phyloP scores from a whole-genome alignment of 1,284 basidiomycete genomes.

The Fistulinella cinereoalba region DNA sequence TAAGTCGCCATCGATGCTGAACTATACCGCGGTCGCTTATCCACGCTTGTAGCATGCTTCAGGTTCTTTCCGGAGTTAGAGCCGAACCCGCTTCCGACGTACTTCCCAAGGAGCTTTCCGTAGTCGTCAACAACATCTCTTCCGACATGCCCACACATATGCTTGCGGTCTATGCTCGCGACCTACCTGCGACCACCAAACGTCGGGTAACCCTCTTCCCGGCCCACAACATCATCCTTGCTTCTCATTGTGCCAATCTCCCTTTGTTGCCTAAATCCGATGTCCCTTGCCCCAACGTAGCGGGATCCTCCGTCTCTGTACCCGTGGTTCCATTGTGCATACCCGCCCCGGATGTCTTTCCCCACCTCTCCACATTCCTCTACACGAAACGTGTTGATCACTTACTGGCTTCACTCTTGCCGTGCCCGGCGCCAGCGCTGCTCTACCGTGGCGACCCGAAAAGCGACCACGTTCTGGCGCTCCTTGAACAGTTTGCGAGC shows the following conservation, averaged over 20 bases:
- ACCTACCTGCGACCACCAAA: constrained; percentile 24
- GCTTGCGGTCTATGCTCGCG: constrained; percentile 45
- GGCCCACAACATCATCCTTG: constrained; percentile 54
- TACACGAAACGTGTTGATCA: constrained; percentile 44
- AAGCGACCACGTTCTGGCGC: constrained; percentile 7
- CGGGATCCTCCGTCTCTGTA: constrained; percentile 32
- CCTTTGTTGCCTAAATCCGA: constrained; percentile 36
- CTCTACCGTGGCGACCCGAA: constrained; percentile 20
- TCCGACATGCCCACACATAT: constrained; percentile 52
- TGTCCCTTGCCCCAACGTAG: constrained; percentile 19
- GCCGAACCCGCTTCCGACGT: constrained; percentile 21
- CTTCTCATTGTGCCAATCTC: constrained; percentile 51
- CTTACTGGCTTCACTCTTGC: constrained; percentile 42
- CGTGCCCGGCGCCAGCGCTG: constrained; percentile 18
- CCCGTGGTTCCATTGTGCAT: constrained; percentile 49
- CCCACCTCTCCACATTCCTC: constrained; percentile 48
- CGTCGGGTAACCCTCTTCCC: constrained; percentile 50
- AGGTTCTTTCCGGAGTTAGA: constrained; percentile 29
- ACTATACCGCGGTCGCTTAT: constrained; percentile 11
- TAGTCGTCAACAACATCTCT: constrained; percentile 29
- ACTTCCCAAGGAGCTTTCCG: constrained; percentile 28
- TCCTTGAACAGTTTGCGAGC: constrained; percentile 23
- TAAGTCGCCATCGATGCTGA: constrained; percentile 8
- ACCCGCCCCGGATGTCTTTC: constrained; percentile 50
- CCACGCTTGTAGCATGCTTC: constrained; percentile 26